Percentiles rank a stretch among this genome's conserved stretches.
These are phyloP conservation scores for Truncatella angustata DNA, from an alignment of 2,329 filamentous ascomycete genomes.

Conservation along the genomic window DNA sequence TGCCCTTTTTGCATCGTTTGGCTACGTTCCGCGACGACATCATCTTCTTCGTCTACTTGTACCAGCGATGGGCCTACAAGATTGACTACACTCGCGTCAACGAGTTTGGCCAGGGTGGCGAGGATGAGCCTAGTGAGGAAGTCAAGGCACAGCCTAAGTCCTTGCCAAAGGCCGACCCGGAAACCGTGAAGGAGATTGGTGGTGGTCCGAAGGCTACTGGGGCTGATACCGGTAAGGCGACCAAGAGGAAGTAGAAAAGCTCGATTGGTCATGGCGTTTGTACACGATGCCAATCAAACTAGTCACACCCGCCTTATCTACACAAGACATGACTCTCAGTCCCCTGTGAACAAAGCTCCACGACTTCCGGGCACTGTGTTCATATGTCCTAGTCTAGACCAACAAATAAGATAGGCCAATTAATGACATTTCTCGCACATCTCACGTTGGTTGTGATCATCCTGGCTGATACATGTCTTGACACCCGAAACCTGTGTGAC, in stretches of 20 bases:
- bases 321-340: too few relatives aligned
- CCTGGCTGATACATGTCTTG: too few relatives aligned
- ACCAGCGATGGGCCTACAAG: slow-evolving; percentile 91
- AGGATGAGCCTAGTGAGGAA: slow-evolving; percentile 66
- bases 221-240: slow-evolving; percentile 45
- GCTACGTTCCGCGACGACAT: slow-evolving; percentile 92
- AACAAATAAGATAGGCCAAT: too few relatives aligned
- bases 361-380: too few relatives aligned
- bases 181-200: slow-evolving; percentile 27
- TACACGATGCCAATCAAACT: too few relatives aligned
- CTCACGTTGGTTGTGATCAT: too few relatives aligned
- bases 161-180: slow-evolving; percentile 21
- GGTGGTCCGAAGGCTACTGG: slow-evolving; percentile 47
- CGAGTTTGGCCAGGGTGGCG: slow-evolving; percentile 97
- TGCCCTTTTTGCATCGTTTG: slow-evolving; percentile 90
- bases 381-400: too few relatives aligned
- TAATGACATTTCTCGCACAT: too few relatives aligned
- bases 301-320: too few relatives aligned
- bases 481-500: too few relatives aligned
- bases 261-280: too few relatives aligned
- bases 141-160: slow-evolving; percentile 37
- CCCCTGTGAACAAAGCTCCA: too few relatives aligned
- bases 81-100: slow-evolving; percentile 91
- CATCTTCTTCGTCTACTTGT: slow-evolving; percentile 97
- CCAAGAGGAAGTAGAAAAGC: slow-evolving; percentile 48